Percentiles rank a stretch among this genome's conserved stretches.
phyloP scores from a whole-genome alignment of 768 basidiomycete genomes.

The Galerina sulciceps region DNA sequence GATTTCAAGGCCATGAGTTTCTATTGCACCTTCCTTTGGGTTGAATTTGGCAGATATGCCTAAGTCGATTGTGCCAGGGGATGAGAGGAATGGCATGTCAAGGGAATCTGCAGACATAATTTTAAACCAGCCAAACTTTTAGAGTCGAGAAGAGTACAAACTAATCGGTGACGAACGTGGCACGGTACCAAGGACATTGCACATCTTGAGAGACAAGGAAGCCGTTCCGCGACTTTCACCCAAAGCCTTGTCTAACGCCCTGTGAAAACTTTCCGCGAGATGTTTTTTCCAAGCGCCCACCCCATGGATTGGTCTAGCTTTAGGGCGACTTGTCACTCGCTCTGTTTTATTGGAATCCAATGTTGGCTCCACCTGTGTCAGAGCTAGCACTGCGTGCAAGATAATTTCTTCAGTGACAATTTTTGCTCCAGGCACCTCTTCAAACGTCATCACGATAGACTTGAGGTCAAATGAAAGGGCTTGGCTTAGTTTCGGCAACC shows the following conservation, averaged over 20 bases:
- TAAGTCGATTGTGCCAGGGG: constrained; percentile 50
- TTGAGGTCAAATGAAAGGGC: constrained; percentile 71
- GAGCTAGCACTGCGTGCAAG: constrained; percentile 57
- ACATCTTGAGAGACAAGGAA: constrained; percentile 52
- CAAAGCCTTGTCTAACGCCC: constrained; percentile 73
- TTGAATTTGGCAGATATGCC: constrained; percentile 57
- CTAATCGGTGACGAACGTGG: constrained; percentile 32
- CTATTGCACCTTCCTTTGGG: constrained; percentile 57
- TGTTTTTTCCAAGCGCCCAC: constrained; percentile 70
- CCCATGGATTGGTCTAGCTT: constrained; percentile 40
- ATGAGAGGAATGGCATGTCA: constrained; percentile 44
- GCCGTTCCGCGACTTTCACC: constrained; percentile 64
- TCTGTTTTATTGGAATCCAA: constrained; percentile 25
- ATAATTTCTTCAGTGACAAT: constrained; percentile 54
- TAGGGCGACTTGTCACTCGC: constrained; percentile 22
- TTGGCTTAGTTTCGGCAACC: constrained; percentile 71
- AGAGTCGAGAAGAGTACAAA: constrained; percentile 20
- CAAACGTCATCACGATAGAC: constrained; percentile 53
- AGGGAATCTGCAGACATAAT: constrained; percentile 14
- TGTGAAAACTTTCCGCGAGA: constrained; percentile 58
- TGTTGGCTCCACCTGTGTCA: constrained; percentile 52
- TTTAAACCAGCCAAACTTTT: neutral
- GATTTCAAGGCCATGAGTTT: constrained; percentile 55
- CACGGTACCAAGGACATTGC: constrained; percentile 49
- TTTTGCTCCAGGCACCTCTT: constrained; percentile 54